Base-by-base conservation (phyloP, 1,284 basidiomycete species). In the Cutaneotrichosporon cavernicola region DNA sequence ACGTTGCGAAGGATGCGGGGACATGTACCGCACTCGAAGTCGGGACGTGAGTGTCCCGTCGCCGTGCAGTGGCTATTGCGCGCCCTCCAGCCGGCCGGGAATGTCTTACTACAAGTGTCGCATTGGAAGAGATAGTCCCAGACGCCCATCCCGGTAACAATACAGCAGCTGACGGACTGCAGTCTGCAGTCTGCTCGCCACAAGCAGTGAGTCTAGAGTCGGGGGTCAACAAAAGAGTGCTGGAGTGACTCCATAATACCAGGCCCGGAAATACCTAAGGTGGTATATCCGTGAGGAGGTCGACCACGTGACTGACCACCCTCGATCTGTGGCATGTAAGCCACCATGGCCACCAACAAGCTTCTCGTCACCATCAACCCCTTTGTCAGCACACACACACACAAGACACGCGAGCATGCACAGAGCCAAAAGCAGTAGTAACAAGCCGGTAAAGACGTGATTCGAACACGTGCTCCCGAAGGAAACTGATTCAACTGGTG, bases 31-130 rank as follows among this genome's bases (percentile, higher is more conserved):
- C 56, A 58, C 26, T 61, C 60, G 55, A 49, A 50, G 5, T 6
- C 5, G 14, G 65, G 61, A 5, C 26, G 31, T 7, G 2, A 21
- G 65, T 58, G 66, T 51, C 56, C 58, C 36, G 50, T 62, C 26
- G 30, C 32, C 3, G 4, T 26, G 31, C 63, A 57, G 60, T 60
- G 63, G 30, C 49, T 47, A 55, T 67, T 53, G 30, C 58, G 63
- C 34, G 63, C 63, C 11, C 21, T 22, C 53, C 58, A 56, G 32
- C 63, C 63, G 7, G 58, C 14, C 11, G 58, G 58, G 40, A 64
- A 64, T 4, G 18, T 8, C 55, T 43, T 56, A 18, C 9, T 0
- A 46, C 62, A 63, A 0, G 62, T 60, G 10, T 43, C 50, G n/a
- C 62, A 63, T 18, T 43, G 14, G 61, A 47, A 62, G 30, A 49